Base-by-base conservation (phyloP, 306 rosid genomes). In the Begonia fuchsioides region DNA sequence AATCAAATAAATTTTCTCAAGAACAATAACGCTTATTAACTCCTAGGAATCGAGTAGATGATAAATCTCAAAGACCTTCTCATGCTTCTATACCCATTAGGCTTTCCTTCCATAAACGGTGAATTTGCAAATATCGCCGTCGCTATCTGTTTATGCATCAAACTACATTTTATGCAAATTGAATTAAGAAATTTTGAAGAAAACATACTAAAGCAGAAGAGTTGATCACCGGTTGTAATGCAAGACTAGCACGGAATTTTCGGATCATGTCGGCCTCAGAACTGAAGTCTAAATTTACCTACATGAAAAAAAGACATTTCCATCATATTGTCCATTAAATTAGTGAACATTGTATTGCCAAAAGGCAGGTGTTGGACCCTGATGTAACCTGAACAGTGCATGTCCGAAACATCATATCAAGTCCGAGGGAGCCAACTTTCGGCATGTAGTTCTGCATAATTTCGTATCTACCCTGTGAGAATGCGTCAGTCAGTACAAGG, bases 361-460 rank as follows among this genome's bases (percentile, higher is more conserved):
- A 13, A 41, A 8, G n/a, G 45, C 13, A 11, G 6, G 45, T 2
- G 12, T n/a, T 41, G 11, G 10, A 47, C 14, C 11, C 2, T 47
- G 10, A 15, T 17, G 71, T 69, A 69, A 85, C 98, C 94, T 92
- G 98, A 39, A 92, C 98, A 43, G 98, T 92, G 73, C 96, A 92
- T 44, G 98, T 92, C 76, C 98, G 77, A 73, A 85, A 82, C 98
- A 85, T 92, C 96, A 85, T 85, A 69, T 92, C 96, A 58, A 85
- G 94, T 59, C 96, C 98, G 17, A 92, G 94, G 10, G 98, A 63
- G 50, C 98, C 96, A 67, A 92, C 98, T 77, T 77, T 76, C 54
- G 94, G 98, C 98, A 85, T 85, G 86, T 85, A 92, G 50, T 79
- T 85, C 67, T 61, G 79, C 93, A 92, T 92, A 49, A 90, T 90